A percentile compares a stretch with the other conserved stretches of the same genome.
These are phyloP conservation scores for Hydnum rufescens DNA, from an alignment of 768 basidiomycete species.

Conservation along the genomic window DNA sequence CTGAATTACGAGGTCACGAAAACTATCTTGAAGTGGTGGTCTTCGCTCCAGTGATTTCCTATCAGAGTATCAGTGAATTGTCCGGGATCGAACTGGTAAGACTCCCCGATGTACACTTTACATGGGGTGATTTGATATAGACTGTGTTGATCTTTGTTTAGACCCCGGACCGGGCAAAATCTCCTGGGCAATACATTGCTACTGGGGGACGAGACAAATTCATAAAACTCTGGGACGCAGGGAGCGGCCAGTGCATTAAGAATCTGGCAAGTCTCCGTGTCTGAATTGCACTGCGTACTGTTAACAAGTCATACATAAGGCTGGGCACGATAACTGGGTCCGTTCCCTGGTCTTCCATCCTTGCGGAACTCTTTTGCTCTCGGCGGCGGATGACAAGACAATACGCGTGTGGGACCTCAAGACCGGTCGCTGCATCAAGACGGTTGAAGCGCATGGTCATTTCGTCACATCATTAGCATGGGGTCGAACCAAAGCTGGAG, in stretches of 20 bases:
- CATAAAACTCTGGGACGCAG: constrained; percentile 79
- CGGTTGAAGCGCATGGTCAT: constrained; percentile 61
- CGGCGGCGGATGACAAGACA: constrained; percentile 82
- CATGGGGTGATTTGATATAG: neutral
- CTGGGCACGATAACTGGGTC: constrained; percentile 82
- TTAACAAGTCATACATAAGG: constrained; percentile 19
- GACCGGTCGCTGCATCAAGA: constrained; percentile 71
- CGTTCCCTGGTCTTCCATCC: constrained; percentile 80
- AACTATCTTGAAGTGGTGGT: constrained; percentile 66
- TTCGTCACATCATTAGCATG: constrained; percentile 69
- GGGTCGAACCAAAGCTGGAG: constrained; percentile 32
- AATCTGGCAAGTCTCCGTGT: constrained; percentile 34
- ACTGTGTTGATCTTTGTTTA: neutral
- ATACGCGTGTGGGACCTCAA: constrained; percentile 78
- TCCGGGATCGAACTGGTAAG: constrained; percentile 43
- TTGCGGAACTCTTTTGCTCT: constrained; percentile 73
- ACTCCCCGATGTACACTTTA: neutral
- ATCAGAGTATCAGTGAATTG: constrained; percentile 57
- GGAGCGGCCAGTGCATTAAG: constrained; percentile 61
- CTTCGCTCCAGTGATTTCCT: constrained; percentile 61
- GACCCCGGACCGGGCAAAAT: constrained; percentile 8
- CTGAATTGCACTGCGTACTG: neutral
- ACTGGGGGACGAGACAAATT: constrained; percentile 83
- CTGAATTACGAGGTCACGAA: constrained; percentile 73
- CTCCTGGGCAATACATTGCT: constrained; percentile 30